Evolutionary conservation across 371 early-diverging fungal species (phyloP).

Genomic region (Mucor racemosus): DNA sequence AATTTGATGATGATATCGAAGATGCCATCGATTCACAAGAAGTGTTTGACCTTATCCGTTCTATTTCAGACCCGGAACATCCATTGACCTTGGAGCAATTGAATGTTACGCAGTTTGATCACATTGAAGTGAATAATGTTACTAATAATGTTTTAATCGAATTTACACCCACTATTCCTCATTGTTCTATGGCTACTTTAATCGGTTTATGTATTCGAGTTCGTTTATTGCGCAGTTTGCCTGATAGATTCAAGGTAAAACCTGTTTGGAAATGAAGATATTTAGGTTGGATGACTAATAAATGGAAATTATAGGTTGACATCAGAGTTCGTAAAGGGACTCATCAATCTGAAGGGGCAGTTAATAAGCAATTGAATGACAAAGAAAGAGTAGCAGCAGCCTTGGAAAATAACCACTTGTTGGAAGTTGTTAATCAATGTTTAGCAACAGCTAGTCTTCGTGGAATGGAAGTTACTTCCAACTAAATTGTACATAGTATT

Average conservation of each 20-base stretch:
- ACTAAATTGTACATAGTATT: slow-evolving; percentile 9
- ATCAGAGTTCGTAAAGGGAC: slow-evolving; percentile 92
- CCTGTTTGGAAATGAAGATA: background rate
- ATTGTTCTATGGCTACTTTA: slow-evolving; percentile 99
- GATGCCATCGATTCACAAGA: slow-evolving; percentile 88
- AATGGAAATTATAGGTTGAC: slow-evolving; percentile 62
- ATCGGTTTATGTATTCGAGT: slow-evolving; percentile 98
- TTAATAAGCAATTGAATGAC: slow-evolving; percentile 99
- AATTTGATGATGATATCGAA: slow-evolving; percentile 68
- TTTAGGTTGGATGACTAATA: background rate
- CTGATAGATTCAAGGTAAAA: slow-evolving; percentile 85
- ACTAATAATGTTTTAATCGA: slow-evolving; percentile 71
- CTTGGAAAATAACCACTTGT: slow-evolving; percentile 91
- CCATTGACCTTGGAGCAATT: slow-evolving; percentile 96
- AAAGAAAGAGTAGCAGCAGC: slow-evolving; percentile 99
- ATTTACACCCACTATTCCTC: slow-evolving; percentile 99
- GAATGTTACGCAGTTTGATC: slow-evolving; percentile 88
- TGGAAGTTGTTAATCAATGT: slow-evolving; percentile 95
- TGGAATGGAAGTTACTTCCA: slow-evolving; percentile 26
- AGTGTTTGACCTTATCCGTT: slow-evolving; percentile 93
- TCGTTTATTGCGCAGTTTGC: slow-evolving; percentile 84
- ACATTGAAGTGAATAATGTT: slow-evolving; percentile 79
- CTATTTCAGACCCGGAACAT: slow-evolving; percentile 99
- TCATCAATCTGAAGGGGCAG: slow-evolving; percentile 93
- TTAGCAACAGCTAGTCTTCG: slow-evolving; percentile 65